Evolutionary conservation across 345 rosid genomes (phyloP), one percentile per base, ranked within the genome.

Genomic region (Physaria fendleri): DNA sequence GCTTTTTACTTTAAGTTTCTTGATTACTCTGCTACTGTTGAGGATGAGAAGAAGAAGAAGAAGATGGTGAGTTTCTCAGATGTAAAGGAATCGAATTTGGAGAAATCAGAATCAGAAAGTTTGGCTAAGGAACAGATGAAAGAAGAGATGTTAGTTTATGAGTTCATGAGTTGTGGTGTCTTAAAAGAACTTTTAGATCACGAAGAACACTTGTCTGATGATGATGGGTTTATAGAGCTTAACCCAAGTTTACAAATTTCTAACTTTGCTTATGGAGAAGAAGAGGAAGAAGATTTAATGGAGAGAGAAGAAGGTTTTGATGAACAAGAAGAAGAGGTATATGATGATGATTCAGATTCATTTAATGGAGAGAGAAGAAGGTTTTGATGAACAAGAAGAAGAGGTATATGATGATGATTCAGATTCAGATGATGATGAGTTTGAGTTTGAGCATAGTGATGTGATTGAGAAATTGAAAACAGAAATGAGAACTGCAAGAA

Each of bases 401-500:
- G 74, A 56, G 42, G 77, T 16, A 2, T 69, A 71, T 37, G 61
- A 54, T 32, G 37, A 32, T 32, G 35, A 15, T 48, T 47, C 53
- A 37, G 44, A 39, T 39, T 38, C 42, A 28, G 83, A 79, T 34
- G 54, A 39, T 46, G 81, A 80, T 35, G 56, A 51, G 68, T 62
- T 30, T 35, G 56, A 51, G 68, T 62, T 30, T 48, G 95, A 83
- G 56, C 80, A 80, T 0, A 77, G 73, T 24, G 93, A 85, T 32
- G 55, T 83, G 48, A 40, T 83, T 5, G 86, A 91, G 55, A 83
- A 71, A 75, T 73, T 91, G 43, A 82, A 77, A 72, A 57, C 73
- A 78, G 90, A 87, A 20, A 60, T 87, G 18, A 79, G 56, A 43
- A 65, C 22, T n/a, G 87, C 82, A 4, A 83, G 90, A 64, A 82